Evolutionary conservation across 2,329 filamentous ascomycete species (phyloP), one percentile per base, ranked within the genome.

Genomic region (Dendryphion nanum): DNA sequence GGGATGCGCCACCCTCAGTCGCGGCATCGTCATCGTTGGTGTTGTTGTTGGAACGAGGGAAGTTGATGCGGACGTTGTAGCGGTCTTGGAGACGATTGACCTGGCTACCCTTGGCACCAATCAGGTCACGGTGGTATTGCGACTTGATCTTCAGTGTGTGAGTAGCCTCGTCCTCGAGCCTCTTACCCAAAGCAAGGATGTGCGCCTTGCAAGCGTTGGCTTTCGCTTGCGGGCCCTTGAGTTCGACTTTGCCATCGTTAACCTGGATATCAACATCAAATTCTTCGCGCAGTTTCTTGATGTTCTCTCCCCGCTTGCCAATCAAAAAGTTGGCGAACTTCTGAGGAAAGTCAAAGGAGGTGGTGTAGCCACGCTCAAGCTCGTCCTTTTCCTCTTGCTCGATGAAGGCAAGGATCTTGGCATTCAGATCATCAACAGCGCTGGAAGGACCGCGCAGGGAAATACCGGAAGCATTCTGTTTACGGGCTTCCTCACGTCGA

Each of bases 221-320:
- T 76, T 97, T 97, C 35, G 89, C 88, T 71, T 94, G 88, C 34
- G 93, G 91, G 18, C 94, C 93, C 74, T 94, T 96, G 53, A 98
- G 81, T 67, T 95, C 89, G 34, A 97, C 89, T 69, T 90, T 90
- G 50, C 93, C 93, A 55, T 96, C 88, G 51, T 94, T 83, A 26
- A 97, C 85, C 68, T 96, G 89, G 46, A 98, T 84, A 42, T 85
- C 81, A 32, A 86, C 82, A 57, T 85, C 82, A 42, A 82, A 82
- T 56, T 85, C 82, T 29, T 85, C 82, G 20, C 81, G 78, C 31
- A 84, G 69, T 53, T 81, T 81, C 59, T 81, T 82, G 63, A 85
- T 83, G 62, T 84, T 85, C 54, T 83, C 79, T 35, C 82, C 82
- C 26, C 76, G 75, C 57, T 78, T 78, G 42, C 82, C 82, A 44